Evolutionary conservation across 306 rosid genomes (phyloP).

Genomic region (Lathyrus aphaca): DNA sequence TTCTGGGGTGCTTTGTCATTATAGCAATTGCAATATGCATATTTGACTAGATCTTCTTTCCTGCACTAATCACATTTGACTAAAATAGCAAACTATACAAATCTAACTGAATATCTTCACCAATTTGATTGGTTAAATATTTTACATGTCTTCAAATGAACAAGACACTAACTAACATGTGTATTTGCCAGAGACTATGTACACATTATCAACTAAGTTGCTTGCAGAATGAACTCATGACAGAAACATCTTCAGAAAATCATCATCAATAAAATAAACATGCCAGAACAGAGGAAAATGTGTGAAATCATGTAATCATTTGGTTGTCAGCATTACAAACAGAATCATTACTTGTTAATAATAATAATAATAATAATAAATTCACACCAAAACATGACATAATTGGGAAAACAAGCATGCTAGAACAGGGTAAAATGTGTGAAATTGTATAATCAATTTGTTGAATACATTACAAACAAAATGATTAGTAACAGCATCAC

Average conservation of each 20-base stretch:
- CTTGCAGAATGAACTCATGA: neutral
- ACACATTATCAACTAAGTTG: neutral
- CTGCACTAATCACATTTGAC: neutral
- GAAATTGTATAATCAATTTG: neutral
- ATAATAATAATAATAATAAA: neutral
- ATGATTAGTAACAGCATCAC: neutral
- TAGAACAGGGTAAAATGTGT: neutral
- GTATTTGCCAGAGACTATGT: neutral
- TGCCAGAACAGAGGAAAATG: too few relatives aligned
- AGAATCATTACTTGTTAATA: too few relatives aligned
- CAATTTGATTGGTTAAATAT: neutral
- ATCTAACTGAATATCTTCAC: neutral
- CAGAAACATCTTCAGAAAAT: neutral
- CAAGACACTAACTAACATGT: neutral
- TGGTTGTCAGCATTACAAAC: too few relatives aligned
- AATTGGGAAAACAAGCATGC: conserved; percentile 10
- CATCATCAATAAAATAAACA: neutral
- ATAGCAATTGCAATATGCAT: conserved; percentile 3
- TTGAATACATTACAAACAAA: neutral
- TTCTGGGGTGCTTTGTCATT: neutral
- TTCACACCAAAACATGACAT: neutral
- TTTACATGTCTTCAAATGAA: neutral
- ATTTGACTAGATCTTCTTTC: neutral
- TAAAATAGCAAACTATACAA: conserved; percentile 4
- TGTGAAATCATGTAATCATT: too few relatives aligned